Evolutionary conservation across 768 basidiomycete species (phyloP).

Genomic region (Lyophyllum atratum): DNA sequence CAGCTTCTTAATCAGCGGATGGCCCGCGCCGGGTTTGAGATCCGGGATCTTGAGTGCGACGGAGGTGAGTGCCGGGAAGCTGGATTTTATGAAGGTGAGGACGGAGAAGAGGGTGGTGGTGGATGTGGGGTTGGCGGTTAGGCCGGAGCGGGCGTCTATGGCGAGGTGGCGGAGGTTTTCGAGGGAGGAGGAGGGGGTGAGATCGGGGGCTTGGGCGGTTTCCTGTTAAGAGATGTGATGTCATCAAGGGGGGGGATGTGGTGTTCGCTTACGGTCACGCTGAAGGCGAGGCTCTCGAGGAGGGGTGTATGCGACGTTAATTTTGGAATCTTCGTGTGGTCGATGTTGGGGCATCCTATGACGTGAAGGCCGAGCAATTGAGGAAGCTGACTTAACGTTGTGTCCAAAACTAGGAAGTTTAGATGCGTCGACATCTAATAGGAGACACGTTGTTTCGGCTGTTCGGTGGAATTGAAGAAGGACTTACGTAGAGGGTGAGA

Average conservation of each 20-base stretch:
- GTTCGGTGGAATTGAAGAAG: not conserved
- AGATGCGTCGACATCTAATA: slow-evolving; percentile 58
- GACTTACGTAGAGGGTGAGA: slow-evolving; percentile 62
- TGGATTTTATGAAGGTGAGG: slow-evolving; percentile 32
- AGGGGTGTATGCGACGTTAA: slow-evolving; percentile 49
- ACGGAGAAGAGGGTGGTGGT: slow-evolving; percentile 30
- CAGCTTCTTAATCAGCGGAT: slow-evolving; percentile 43
- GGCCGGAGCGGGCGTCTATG: slow-evolving; percentile 13
- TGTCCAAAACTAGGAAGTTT: slow-evolving; percentile 51
- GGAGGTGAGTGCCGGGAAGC: slow-evolving; percentile 33
- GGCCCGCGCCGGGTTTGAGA: slow-evolving; percentile 28
- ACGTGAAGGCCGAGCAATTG: slow-evolving; percentile 60
- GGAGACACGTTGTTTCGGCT: not conserved
- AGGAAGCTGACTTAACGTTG: slow-evolving; percentile 50
- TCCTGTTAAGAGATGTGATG: slow-evolving; percentile 27
- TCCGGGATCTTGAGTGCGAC: slow-evolving; percentile 50
- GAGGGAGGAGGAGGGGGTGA: slow-evolving; percentile 20
- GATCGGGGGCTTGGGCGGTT: slow-evolving; percentile 28
- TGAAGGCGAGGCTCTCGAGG: slow-evolving; percentile 63
- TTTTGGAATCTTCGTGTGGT: slow-evolving; percentile 51
- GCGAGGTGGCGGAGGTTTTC: slow-evolving; percentile 33
- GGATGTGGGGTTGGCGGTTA: slow-evolving; percentile 27
- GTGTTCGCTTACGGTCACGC: slow-evolving; percentile 50
- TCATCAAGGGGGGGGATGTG: not conserved
- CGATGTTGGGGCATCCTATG: slow-evolving; percentile 57